Evolutionary conservation across 139 green algal genomes (phyloP), one percentile per base, ranked within the genome.

Genomic region (Chlorella sp.): DNA sequence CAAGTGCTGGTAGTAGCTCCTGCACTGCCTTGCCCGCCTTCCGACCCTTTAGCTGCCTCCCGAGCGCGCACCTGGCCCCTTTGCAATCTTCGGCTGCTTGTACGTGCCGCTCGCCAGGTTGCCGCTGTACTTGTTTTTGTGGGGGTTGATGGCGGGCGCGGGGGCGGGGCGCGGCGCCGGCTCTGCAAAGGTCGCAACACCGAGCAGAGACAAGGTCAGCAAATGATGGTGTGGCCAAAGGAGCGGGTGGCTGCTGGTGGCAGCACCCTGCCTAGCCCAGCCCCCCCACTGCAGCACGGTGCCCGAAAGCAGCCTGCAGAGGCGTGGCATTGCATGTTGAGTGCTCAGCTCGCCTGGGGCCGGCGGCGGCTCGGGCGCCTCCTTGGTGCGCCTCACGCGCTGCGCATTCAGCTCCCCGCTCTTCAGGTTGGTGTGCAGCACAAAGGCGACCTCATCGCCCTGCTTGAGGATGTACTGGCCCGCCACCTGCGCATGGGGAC

Each of bases 361-460:
- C 68, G 68, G 68, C 68, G 34, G 19, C 68, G 36, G 70, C 60
- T 87, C 82, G 1, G 82, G 82, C 3, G 44, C 82, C 60, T 82
- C 82, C 73, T 82, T 87, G 34, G 75, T 83, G 58, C 80, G 86
- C 44, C 73, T 14, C 20, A 85, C 82, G 26, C 86, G 80, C 73
- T 76, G 51, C n/a, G 81, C 86, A 14, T 81, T 81, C 6, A 87
- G 64, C 73, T 89, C 86, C 41, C 81, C 81, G 2, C 38, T 76
- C 64, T 89, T 89, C 8, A 69, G 41, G 48, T 88, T 87, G 58
- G 83, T 65, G 82, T 88, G 87, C 76, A 90, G 40, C 22, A 82
- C 83, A 72, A 87, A 90, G 30, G 32, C 54, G n/a, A 90, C 81
- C 58, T 91, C 72, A 72, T 92, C 89, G 13, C 88, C 86, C 0